Conservation (phyloP, 805 yeast genomes). For the Candida sakaeoensis region DNA sequence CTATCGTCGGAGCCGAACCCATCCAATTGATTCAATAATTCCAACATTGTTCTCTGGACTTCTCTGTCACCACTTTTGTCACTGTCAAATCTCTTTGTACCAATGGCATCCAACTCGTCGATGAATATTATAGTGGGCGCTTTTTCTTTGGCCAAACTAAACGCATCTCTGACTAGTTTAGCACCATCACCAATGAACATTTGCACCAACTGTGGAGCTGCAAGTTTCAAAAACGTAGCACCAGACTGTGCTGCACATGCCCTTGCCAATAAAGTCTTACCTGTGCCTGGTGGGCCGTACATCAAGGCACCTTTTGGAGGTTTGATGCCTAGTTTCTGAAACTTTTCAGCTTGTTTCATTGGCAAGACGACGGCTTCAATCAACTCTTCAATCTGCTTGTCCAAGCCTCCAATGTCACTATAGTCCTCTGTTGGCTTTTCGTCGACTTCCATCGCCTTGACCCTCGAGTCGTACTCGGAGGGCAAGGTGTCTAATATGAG, state of each 20-base stretch:
- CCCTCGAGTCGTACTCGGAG: slow-evolving; percentile 95
- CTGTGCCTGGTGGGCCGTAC: slow-evolving; percentile 50
- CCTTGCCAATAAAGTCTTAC: slow-evolving; percentile 44
- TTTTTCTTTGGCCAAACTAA: slow-evolving; percentile 44
- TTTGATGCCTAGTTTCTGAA: slow-evolving; percentile 87
- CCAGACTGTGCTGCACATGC: slow-evolving; percentile 48
- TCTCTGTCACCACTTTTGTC: slow-evolving; percentile 45
- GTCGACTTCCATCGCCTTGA: slow-evolving; percentile 99
- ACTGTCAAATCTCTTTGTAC: slow-evolving; percentile 44
- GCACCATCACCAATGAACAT: slow-evolving; percentile 49
- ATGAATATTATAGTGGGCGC: slow-evolving; percentile 46
- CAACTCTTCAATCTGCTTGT: slow-evolving; percentile 95
- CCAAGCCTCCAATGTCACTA: slow-evolving; percentile 96
- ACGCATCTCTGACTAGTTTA: slow-evolving; percentile 43
- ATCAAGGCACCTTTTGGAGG: slow-evolving; percentile 47
- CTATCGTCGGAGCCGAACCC: slow-evolving; percentile 97
- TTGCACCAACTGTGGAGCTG: slow-evolving; percentile 46
- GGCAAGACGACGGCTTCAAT: slow-evolving; percentile 98
- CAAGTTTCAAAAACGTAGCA: slow-evolving; percentile 42
- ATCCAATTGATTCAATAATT: slow-evolving; percentile 55
- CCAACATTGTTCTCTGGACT: slow-evolving; percentile 49
- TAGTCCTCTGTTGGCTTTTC: slow-evolving; percentile 98
- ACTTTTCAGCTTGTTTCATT: slow-evolving; percentile 96
- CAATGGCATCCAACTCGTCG: slow-evolving; percentile 47
- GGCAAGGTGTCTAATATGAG: slow-evolving; percentile 91